Evolutionary conservation across 208 protist species (phyloP).

Genomic region (Crithidia fasciculata): DNA sequence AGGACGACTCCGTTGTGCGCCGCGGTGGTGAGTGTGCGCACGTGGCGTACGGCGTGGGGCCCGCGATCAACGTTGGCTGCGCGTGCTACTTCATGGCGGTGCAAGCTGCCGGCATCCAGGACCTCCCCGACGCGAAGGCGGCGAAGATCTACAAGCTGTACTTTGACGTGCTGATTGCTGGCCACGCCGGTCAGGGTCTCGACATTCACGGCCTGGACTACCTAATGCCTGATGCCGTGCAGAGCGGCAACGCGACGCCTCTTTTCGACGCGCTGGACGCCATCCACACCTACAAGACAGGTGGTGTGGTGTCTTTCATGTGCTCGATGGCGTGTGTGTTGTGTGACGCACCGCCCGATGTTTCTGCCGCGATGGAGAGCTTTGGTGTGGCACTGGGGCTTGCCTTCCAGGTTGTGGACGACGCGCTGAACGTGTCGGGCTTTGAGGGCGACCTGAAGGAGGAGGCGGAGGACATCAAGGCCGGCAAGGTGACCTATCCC

Average conservation of each 20-base stretch:
- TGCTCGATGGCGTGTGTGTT: slow-evolving; percentile 62
- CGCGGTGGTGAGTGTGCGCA: slow-evolving; percentile 61
- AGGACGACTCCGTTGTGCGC: slow-evolving; percentile 71
- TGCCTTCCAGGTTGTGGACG: slow-evolving; percentile 78
- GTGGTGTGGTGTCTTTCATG: slow-evolving; percentile 39
- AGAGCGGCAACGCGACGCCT: slow-evolving; percentile 38
- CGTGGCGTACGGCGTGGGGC: slow-evolving; percentile 51
- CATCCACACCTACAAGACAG: slow-evolving; percentile 71
- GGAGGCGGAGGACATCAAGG: slow-evolving; percentile 48
- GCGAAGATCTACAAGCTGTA: slow-evolving; percentile 61
- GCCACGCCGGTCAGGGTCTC: slow-evolving; percentile 71
- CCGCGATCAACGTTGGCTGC: slow-evolving; percentile 73
- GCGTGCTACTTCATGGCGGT: slow-evolving; percentile 77
- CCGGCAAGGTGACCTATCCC: slow-evolving; percentile 73
- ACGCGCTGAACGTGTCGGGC: slow-evolving; percentile 52
- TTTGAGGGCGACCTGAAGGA: slow-evolving; percentile 52
- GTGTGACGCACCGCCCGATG: slow-evolving; percentile 31
- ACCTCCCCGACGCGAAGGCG: slow-evolving; percentile 44
- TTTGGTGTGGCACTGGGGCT: slow-evolving; percentile 57
- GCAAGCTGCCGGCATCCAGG: slow-evolving; percentile 39
- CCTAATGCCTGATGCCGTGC: slow-evolving; percentile 56
- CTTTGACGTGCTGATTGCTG: slow-evolving; percentile 58
- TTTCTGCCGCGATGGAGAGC: slow-evolving; percentile 38
- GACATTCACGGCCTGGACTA: slow-evolving; percentile 65
- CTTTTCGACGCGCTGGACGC: slow-evolving; percentile 47